Conservation (phyloP, 2,329 filamentous ascomycete species). For the Paramyrothecium sp. region DNA sequence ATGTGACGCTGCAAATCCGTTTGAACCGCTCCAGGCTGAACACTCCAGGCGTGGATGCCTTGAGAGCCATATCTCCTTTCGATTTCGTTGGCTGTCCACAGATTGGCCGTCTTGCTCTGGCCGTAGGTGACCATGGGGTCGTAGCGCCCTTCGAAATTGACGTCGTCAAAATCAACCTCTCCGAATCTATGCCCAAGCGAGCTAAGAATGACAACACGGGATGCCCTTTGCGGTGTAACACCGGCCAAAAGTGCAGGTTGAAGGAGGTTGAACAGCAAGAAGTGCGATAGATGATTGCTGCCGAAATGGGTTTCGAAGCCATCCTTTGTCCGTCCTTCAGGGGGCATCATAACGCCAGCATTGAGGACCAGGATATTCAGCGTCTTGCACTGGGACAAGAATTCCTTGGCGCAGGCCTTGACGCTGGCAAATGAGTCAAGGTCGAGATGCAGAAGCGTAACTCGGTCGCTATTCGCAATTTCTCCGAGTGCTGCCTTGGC, state of each 20-base stretch:
- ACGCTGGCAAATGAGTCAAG: conserved; percentile 23
- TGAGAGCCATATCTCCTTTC: conserved; percentile 43
- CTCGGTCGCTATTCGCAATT: conserved; percentile 10
- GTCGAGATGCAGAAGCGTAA: conserved; percentile 21
- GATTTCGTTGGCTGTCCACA: conserved; percentile 49
- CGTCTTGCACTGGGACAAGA: conserved; percentile 13
- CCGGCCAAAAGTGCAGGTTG: conserved; percentile 32
- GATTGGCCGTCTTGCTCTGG: conserved; percentile 49
- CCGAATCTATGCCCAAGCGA: conserved; percentile 13
- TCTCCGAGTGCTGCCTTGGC: conserved; percentile 13
- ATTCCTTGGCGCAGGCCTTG: conserved; percentile 13
- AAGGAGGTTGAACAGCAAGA: conserved; percentile 39
- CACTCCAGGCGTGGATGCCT: conserved; percentile 38
- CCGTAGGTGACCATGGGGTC: conserved; percentile 38
- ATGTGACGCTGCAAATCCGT: conserved; percentile 9
- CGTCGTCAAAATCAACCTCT: conserved; percentile 10
- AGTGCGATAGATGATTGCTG: conserved; percentile 43
- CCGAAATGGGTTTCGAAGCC: conserved; percentile 42
- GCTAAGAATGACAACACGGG: conserved; percentile 32
- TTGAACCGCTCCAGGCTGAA: conserved; percentile 45
- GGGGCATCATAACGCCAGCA: conserved; percentile 38
- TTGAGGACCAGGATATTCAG: conserved; percentile 41
- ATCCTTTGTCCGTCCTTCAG: conserved; percentile 32
- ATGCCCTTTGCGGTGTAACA: conserved; percentile 15
- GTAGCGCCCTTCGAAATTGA: conserved; percentile 19